Evolutionary conservation across 2,329 filamentous ascomycete genomes (phyloP).

Genomic region (Ceratocystis papillata): DNA sequence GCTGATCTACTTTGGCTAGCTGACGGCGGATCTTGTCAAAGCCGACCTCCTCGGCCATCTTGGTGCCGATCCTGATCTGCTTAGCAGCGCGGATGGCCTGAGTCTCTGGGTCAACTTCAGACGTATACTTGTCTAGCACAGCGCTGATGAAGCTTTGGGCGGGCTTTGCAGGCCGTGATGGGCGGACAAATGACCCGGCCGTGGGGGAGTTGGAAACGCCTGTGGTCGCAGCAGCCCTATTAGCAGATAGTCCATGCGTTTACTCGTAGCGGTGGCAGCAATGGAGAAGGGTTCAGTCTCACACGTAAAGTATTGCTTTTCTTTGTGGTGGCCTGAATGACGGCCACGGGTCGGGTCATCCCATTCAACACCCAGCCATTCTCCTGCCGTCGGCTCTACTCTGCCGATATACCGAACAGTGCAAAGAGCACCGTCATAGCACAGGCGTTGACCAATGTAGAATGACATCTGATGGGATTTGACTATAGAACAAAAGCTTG

Average conservation of each 20-base stretch:
- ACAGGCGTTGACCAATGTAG: conserved; percentile 62
- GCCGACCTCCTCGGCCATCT: conserved; percentile 84
- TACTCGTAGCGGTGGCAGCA: not conserved
- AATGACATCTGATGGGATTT: conserved; percentile 34
- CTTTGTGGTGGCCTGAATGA: conserved; percentile 75
- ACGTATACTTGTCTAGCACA: conserved; percentile 72
- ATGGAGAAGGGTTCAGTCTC: conserved; percentile 28
- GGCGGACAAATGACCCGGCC: conserved; percentile 78
- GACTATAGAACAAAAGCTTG: not conserved
- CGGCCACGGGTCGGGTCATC: conserved; percentile 79
- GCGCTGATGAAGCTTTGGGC: conserved; percentile 68
- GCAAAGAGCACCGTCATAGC: conserved; percentile 65
- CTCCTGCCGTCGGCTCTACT: conserved; percentile 63
- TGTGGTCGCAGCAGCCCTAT: conserved; percentile 27
- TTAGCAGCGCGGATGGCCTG: conserved; percentile 26
- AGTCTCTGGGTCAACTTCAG: conserved; percentile 35
- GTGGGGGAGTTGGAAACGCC: conserved; percentile 54
- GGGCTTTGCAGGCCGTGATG: conserved; percentile 57
- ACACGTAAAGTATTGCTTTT: conserved; percentile 75
- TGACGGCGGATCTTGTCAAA: conserved; percentile 84
- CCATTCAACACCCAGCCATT: conserved; percentile 95
- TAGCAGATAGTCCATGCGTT: not conserved
- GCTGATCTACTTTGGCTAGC: conserved; percentile 64
- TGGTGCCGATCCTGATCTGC: conserved; percentile 60
- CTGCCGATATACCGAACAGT: conserved; percentile 75